Conservation (phyloP, 208 protist genomes). For the Trypanosoma conorhini region DNA sequence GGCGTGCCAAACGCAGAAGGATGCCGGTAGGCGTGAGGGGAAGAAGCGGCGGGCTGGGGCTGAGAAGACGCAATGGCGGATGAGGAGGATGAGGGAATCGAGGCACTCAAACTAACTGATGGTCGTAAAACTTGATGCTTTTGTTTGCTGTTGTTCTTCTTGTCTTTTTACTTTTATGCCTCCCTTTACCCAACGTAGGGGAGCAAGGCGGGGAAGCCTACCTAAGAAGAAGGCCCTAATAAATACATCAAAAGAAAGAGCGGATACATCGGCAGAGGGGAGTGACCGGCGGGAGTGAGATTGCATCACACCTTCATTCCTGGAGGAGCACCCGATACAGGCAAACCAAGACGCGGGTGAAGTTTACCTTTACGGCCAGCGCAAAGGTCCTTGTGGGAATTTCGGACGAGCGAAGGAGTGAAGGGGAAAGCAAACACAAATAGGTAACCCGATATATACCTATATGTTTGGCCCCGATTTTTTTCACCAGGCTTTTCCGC, state of each 20-base stretch:
- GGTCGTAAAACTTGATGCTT: background rate
- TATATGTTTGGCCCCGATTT: conserved; percentile 12
- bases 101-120: too few species aligned
- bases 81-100: too few species aligned
- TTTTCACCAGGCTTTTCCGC: conserved; percentile 3
- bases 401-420: background rate
- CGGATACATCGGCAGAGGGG: background rate
- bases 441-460: background rate
- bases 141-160: conserved; percentile 20
- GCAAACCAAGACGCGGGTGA: background rate
- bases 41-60: too few species aligned
- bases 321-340: background rate
- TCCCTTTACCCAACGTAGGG: background rate
- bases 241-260: background rate
- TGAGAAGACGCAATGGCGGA: too few species aligned
- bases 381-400: background rate
- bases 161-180: conserved; percentile 15
- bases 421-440: conserved; percentile 14
- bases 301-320: background rate
- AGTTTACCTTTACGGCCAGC: background rate
- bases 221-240: background rate
- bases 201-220: background rate
- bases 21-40: too few species aligned
- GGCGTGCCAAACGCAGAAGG: too few species aligned
- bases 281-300: background rate